Evolutionary conservation across 176 grass and related monocot species (phyloP).

Genomic region (Thalia dealbata): DNA sequence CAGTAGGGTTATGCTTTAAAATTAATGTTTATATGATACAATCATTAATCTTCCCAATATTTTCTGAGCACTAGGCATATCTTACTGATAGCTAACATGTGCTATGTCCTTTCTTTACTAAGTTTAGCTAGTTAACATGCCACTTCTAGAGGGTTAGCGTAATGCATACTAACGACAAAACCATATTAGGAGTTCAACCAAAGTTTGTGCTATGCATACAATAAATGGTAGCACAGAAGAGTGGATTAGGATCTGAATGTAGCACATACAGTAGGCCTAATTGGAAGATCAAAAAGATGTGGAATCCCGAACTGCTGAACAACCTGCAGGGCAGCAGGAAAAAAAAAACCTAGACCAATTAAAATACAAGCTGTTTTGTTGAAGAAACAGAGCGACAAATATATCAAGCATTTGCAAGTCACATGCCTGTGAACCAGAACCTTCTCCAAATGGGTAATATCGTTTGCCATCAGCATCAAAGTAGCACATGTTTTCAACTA

Average conservation of each 20-base stretch:
- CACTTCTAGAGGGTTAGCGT: too few relatives aligned
- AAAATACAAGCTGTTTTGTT: background rate
- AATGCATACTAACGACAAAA: background rate
- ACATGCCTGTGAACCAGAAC: conserved; percentile 86
- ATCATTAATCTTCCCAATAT: too few relatives aligned
- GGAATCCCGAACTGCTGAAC: conserved; percentile 97
- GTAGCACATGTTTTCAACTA: conserved; percentile 99
- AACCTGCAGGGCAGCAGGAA: conserved; percentile 48
- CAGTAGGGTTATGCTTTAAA: background rate
- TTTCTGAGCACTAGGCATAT: background rate
- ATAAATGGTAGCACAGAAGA: background rate
- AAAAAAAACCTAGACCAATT: background rate
- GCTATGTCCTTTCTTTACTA: background rate
- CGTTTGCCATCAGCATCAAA: conserved; percentile 91
- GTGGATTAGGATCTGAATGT: background rate
- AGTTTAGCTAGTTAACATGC: background rate
- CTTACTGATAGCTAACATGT: background rate
- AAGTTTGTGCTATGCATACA: background rate
- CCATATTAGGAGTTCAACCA: background rate
- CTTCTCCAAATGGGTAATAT: conserved; percentile 81
- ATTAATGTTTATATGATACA: too few relatives aligned
- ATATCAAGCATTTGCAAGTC: background rate
- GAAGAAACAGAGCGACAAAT: conserved; percentile 8
- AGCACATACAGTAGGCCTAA: conserved; percentile 63
- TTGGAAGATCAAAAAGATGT: conserved; percentile 90